These are phyloP conservation scores for Henckelia pumila DNA, from an alignment of 257 asterid genomes.

Conservation along the genomic window DNA sequence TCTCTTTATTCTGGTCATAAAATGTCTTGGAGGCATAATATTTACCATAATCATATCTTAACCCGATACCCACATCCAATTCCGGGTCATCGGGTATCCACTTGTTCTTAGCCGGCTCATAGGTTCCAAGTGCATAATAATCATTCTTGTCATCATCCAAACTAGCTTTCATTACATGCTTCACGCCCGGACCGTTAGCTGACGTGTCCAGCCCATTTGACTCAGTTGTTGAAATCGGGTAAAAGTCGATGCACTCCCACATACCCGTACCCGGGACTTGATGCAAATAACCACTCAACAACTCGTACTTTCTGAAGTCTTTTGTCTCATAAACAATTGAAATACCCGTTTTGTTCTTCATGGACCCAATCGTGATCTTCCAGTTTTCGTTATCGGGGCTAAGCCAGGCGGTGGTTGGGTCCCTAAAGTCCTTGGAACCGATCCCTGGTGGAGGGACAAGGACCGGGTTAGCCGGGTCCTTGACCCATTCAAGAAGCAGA, in stretches of 20 bases:
- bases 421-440: constrained; percentile 41
- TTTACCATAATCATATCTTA: constrained; percentile 51
- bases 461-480: constrained; percentile 46
- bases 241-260: constrained; percentile 73
- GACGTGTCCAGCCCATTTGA: constrained; percentile 56
- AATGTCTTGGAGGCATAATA: constrained; percentile 66
- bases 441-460: constrained; percentile 54
- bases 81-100: constrained; percentile 59
- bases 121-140: constrained; percentile 51
- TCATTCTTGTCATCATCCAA: constrained; percentile 45
- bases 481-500: constrained; percentile 53
- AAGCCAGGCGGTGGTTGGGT: constrained; percentile 61
- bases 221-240: constrained; percentile 40
- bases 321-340: constrained; percentile 44
- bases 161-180: constrained; percentile 59
- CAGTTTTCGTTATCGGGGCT: constrained; percentile 40
- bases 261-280: constrained; percentile 60
- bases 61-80: constrained; percentile 56
- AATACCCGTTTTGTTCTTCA: constrained; percentile 45
- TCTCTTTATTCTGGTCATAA: constrained; percentile 43
- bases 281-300: constrained; percentile 42
- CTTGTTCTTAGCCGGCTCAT: constrained; percentile 33
- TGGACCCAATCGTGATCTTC: constrained; percentile 51
- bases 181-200: constrained; percentile 44
- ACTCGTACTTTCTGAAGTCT: constrained; percentile 35